Base-by-base conservation (phyloP, 2,329 filamentous ascomycete genomes). In the Alternaria rosae region DNA sequence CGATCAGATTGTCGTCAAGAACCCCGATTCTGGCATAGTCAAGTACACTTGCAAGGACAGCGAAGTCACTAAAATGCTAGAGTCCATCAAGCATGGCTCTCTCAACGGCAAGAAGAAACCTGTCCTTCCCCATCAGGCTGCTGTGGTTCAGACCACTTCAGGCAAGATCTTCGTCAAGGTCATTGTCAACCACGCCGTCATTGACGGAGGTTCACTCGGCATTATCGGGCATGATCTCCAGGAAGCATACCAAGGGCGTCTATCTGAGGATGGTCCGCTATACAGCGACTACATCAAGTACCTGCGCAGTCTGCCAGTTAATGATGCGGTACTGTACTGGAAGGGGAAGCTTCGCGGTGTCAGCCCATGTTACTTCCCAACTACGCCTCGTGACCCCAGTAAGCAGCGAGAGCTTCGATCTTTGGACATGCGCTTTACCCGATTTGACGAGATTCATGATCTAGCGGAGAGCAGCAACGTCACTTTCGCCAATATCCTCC, bases 221-320 rank as follows among this genome's bases (percentile, higher is more conserved):
- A 65, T 78, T 8, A 73, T 79, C 43, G 64, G 75, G 17, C 64
- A 66, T 8, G 76, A 79, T 42, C 69, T 79, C 6, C 67, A 72
- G 45, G 61, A 70, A 38, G 75, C 75, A 6, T 79, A 79, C 35
- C 68, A 72, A 56, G 72, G 69, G 8, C 63, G 65, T 5, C 54
- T 78, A 13, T 55, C 67, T 1, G 62, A 66, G 2, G 66, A 71
- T 1, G 71, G 74, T 1, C 76, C 76, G 6, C 62, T 75, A 12
- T 78, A 77, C 64, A 77, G 75, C 51, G 75, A 77, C 43, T 78
- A 78, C 57, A 77, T 78, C 65, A 74, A 71, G 43, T 76, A 78
- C 48, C 54, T 78, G 10, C 68, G 68, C 9, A 62, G 64, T 17
- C 59, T 73, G 0, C 65, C 72, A 6, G 53, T 67, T 6, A 64